These are phyloP conservation scores for Boletus fagicola DNA, from an alignment of 768 basidiomycete genomes.

Conservation along the genomic window DNA sequence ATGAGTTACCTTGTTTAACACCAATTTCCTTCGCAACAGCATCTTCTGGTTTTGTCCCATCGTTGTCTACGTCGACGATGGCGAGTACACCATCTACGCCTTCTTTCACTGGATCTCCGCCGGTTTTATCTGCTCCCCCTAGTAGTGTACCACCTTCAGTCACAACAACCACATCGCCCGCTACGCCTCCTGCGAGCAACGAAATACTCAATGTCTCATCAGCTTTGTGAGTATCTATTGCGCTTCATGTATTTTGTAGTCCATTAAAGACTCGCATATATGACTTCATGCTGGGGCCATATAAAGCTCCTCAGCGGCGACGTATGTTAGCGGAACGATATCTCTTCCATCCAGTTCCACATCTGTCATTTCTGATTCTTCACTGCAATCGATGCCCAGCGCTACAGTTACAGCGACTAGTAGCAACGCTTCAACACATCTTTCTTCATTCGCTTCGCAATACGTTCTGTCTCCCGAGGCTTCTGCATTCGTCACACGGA, in stretches of 20 bases:
- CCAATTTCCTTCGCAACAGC: not conserved
- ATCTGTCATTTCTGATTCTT: constrained; percentile 2
- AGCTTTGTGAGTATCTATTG: constrained; percentile 1
- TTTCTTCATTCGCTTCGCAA: not conserved
- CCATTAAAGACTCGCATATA: not conserved
- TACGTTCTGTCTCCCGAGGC: not conserved
- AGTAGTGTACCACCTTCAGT: not conserved
- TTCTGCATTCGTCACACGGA: constrained; percentile 24
- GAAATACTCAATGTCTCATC: not conserved
- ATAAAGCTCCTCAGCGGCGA: not conserved
- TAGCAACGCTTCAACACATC: not conserved
- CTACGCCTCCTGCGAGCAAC: not conserved
- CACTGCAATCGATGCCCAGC: not conserved
- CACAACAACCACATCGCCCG: not conserved
- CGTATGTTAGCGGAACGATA: not conserved
- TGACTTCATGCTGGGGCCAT: not conserved
- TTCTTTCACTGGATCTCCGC: not conserved
- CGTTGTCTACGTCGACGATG: not conserved
- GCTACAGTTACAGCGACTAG: not conserved
- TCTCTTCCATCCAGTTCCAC: not conserved
- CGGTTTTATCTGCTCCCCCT: not conserved
- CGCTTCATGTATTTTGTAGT: not conserved
- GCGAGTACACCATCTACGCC: not conserved
- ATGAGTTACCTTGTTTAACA: not conserved
- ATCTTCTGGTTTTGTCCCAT: not conserved